Base-by-base conservation (phyloP, 768 basidiomycete genomes). In the Agaricus bisporus region DNA sequence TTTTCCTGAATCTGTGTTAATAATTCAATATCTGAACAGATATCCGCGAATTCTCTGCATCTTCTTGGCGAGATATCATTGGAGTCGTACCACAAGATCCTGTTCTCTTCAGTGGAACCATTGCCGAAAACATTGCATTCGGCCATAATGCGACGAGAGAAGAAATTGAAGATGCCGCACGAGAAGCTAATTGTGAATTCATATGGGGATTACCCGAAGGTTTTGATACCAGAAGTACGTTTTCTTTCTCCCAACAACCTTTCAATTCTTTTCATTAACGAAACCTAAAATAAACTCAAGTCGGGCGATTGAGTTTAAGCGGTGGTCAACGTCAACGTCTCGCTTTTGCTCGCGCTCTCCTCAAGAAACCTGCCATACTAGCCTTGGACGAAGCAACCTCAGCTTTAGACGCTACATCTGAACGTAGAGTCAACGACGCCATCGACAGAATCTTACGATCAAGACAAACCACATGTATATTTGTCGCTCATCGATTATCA, bases 51-150 rank as follows among this genome's bases (percentile, higher is more conserved):
- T 93, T 94, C 64, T 85, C 83, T 1, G 76, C 86, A 7, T 80
- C 85, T 36, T 91, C 90, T 3, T 98, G 95, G 95, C 81, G 95
- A 39, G 75, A 75, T 52, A 78, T 87, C 28, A 92, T 98, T 42
- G 92, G 93, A 0, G 83, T 98, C n/a, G 94, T 98, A 1, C 95
- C 94, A 11, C 95, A 98, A 73, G 93, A 95, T 57, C 91, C 93
- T 0, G 82, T 93, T 2, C 68, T 97, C 26, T 97, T 97, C 68
- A 86, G 88, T 2, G 92, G 93, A 2, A 95, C 93, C 0, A 95
- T 98, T 48, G 92, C 92, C 2, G 88, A 90, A 1, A 98, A 98
- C 62, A 98, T 95, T 57, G 86, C 93, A 0, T 98, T 89, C 61
- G 95, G 95, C 2, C 79, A 86, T 46, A 70, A 78, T 17, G 90